These are phyloP conservation scores for Quercus cerris DNA, from an alignment of 306 rosid species.

Conservation along the genomic window DNA sequence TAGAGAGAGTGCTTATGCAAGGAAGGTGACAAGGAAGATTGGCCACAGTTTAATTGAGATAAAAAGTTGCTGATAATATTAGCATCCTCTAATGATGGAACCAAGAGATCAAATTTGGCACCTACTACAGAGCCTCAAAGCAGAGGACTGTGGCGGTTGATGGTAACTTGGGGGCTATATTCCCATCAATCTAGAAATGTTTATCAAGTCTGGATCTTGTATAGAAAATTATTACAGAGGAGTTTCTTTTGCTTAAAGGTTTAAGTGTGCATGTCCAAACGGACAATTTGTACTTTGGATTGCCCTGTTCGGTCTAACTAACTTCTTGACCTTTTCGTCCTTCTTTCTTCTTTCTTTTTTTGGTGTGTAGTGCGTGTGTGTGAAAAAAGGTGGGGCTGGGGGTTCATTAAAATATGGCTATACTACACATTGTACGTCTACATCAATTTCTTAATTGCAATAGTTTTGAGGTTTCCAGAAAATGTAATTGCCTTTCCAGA, in stretches of 20 bases:
- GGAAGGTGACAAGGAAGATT: slow-evolving; percentile 60
- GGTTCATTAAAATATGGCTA: neutral
- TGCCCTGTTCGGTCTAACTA: slow-evolving; percentile 58
- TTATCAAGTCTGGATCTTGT: slow-evolving; percentile 25
- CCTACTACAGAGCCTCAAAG: neutral
- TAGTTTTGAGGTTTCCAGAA: slow-evolving; percentile 3
- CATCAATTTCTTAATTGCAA: no score
- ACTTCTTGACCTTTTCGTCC: slow-evolving; percentile 26
- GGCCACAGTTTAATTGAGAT: slow-evolving; percentile 77
- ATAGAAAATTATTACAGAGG: slow-evolving; percentile 19
- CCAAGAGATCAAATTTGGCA: neutral
- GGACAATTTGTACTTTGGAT: slow-evolving; percentile 32
- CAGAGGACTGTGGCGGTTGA: neutral
- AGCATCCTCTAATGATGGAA: slow-evolving; percentile 7
- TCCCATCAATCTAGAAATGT: slow-evolving; percentile 23
- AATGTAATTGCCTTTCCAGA: slow-evolving; percentile 22
- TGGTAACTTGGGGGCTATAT: neutral
- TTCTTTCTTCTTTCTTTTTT: neutral
- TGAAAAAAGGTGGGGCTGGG: neutral
- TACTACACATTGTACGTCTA: no score
- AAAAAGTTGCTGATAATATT: slow-evolving; percentile 14
- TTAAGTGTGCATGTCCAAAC: slow-evolving; percentile 38
- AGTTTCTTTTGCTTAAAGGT: slow-evolving; percentile 26
- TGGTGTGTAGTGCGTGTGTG: no score
- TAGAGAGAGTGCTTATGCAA: slow-evolving; percentile 62